phyloP scores from a whole-genome alignment of 495 filamentous ascomycete species.

The Podospora comata region DNA sequence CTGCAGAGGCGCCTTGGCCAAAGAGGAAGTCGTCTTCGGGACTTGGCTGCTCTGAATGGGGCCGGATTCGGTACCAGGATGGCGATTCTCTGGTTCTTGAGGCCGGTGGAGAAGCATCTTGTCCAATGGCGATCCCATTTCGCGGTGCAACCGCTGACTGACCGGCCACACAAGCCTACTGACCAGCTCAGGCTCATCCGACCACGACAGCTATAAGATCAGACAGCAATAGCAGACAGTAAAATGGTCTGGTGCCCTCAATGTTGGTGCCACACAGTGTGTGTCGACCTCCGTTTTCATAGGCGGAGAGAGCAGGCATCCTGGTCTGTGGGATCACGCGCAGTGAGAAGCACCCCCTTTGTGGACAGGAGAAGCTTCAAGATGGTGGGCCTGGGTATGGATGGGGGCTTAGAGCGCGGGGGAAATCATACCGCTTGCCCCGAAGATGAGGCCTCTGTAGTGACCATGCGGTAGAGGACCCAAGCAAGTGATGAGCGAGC shows the following conservation, averaged over 20 bases:
- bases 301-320: conserved; percentile 9
- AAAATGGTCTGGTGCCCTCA: neutral
- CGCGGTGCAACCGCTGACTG: conserved; percentile 21
- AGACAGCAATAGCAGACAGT: conserved; percentile 18
- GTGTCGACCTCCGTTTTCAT: conserved; percentile 1
- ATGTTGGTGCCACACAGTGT: conserved; percentile 21
- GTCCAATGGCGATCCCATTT: conserved; percentile 25
- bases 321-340: conserved; percentile 10
- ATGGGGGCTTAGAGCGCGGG: conserved; percentile 2
- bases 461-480: neutral
- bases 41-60: conserved; percentile 17
- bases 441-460: neutral
- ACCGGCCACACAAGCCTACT: conserved; percentile 18
- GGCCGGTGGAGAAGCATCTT: conserved; percentile 21
- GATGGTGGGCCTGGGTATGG: conserved; percentile 4
- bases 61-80: conserved; percentile 31
- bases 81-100: conserved; percentile 25
- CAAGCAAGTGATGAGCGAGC: neutral
- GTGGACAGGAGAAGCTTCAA: neutral
- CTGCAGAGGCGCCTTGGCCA: neutral
- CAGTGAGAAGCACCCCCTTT: neutral
- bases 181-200: conserved; percentile 7
- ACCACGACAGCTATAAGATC: conserved; percentile 12
- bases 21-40: conserved; percentile 13
- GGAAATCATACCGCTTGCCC: neutral